These are phyloP conservation scores for Polyporus arcularius DNA, from an alignment of 768 basidiomycete genomes.

Conservation along the genomic window DNA sequence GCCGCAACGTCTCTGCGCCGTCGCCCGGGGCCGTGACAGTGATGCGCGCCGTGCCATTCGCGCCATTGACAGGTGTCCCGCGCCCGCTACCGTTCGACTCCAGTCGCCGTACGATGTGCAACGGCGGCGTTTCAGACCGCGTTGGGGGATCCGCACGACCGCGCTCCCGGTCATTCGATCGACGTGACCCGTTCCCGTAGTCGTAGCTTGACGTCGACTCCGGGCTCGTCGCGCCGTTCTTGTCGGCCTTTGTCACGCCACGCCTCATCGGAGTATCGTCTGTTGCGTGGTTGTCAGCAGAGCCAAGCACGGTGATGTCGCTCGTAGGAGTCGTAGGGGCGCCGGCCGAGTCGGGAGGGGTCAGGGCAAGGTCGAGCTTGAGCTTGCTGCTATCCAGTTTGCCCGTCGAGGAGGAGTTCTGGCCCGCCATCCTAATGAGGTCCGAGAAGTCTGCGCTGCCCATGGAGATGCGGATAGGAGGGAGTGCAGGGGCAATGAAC, in stretches of 20 bases:
- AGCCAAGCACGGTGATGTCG: slow-evolving; percentile 23
- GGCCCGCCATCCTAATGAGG: slow-evolving; percentile 60
- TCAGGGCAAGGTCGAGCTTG: slow-evolving; percentile 16
- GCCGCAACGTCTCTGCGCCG: slow-evolving; percentile 46
- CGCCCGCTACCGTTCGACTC: slow-evolving; percentile 7
- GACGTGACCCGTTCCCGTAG: slow-evolving; percentile 13
- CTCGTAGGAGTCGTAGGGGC: slow-evolving; percentile 27
- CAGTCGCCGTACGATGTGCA: slow-evolving; percentile 4
- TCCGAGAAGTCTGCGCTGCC: slow-evolving; percentile 81
- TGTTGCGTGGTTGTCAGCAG: not conserved
- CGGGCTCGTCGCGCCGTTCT: slow-evolving; percentile 10
- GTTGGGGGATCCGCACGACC: not conserved
- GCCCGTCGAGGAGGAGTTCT: slow-evolving; percentile 31
- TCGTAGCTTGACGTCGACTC: slow-evolving; percentile 29
- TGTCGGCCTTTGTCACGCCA: not conserved
- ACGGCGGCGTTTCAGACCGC: slow-evolving; percentile 7
- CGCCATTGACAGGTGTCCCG: not conserved
- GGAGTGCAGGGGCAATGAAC: slow-evolving; percentile 84
- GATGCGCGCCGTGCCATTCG: slow-evolving; percentile 34
- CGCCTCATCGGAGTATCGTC: slow-evolving; percentile 28
- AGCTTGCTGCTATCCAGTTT: slow-evolving; percentile 6
- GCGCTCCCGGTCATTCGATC: slow-evolving; percentile 12
- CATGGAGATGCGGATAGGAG: slow-evolving; percentile 90
- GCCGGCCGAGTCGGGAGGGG: slow-evolving; percentile 15
- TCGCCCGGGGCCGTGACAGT: slow-evolving; percentile 50